Conservation (phyloP, 352 stramenopile species). For the Thraustochytrium sp. region DNA sequence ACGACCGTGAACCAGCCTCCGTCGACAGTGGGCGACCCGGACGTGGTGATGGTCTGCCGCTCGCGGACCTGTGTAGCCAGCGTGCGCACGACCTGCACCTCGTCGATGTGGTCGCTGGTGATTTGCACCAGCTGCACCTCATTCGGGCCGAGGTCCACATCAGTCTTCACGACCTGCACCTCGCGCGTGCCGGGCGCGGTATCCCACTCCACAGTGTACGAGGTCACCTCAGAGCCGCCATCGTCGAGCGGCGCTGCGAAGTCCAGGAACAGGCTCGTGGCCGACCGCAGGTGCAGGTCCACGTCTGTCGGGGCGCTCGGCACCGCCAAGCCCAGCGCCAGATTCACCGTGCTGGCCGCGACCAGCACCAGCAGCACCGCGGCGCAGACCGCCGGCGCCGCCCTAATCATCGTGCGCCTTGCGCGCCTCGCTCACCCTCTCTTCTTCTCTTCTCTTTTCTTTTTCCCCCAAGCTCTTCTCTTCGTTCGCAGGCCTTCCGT, state of each 20-base stretch:
- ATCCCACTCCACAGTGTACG: conserved; percentile 79
- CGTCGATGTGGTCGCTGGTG: conserved; percentile 60
- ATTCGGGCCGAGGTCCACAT: conserved; percentile 62
- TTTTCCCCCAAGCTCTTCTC: no score
- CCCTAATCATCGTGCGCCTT: no score
- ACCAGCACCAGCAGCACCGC: neutral
- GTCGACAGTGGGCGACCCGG: conserved; percentile 60
- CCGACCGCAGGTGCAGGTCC: neutral
- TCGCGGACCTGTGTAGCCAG: conserved; percentile 56
- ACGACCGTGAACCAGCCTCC: conserved; percentile 70
- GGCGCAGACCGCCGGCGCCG: no score
- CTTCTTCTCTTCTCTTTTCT: no score
- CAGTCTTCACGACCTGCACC: conserved; percentile 67
- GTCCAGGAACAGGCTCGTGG: neutral
- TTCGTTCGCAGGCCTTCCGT: no score
- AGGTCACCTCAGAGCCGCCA: conserved; percentile 54
- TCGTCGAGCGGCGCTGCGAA: conserved; percentile 42
- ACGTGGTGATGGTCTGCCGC: conserved; percentile 68
- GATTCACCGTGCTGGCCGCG: neutral
- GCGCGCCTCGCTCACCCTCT: no score
- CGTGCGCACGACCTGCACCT: conserved; percentile 66
- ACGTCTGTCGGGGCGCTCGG: neutral
- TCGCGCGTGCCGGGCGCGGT: conserved; percentile 69
- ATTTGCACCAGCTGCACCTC: conserved; percentile 70
- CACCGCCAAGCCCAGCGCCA: neutral